A percentile compares a stretch with the other conserved stretches of the same genome.
phyloP scores from a whole-genome alignment of 2,329 filamentous ascomycete genomes.

The Juglanconis sp. region DNA sequence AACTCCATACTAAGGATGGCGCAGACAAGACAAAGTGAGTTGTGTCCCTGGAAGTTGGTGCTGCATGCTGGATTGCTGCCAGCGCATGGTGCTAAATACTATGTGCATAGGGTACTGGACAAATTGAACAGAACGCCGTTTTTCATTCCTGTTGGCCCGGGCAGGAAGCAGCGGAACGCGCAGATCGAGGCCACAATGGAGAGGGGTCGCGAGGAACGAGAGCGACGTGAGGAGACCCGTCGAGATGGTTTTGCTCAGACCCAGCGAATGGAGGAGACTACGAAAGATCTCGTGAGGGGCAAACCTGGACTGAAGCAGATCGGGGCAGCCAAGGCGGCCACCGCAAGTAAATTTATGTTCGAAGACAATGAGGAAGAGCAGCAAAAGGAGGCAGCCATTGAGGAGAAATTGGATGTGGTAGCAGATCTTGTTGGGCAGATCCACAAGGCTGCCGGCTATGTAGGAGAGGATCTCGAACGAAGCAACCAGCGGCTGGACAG shows the following conservation, averaged over 20 bases:
- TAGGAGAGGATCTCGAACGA: too few relatives aligned
- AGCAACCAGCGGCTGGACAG: constrained; percentile 49
- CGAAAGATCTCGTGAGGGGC: constrained; percentile 26
- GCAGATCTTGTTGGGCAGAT: constrained; percentile 47
- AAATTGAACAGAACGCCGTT: constrained; percentile 90
- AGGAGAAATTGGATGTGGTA: constrained; percentile 29
- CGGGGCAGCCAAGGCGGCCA: constrained; percentile 31
- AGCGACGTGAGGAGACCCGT: constrained; percentile 62
- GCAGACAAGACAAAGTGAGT: constrained; percentile 59
- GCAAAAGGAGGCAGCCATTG: constrained; percentile 34
- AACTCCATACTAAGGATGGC: constrained; percentile 71
- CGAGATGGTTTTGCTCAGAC: constrained; percentile 49
- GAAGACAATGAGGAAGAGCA: constrained; percentile 68
- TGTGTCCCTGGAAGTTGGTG: too few relatives aligned
- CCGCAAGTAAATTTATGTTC: constrained; percentile 71
- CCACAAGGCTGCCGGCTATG: too few relatives aligned
- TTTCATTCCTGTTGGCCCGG: constrained; percentile 72
- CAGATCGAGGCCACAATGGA: constrained; percentile 68
- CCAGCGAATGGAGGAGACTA: constrained; percentile 49
- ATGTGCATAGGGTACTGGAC: constrained; percentile 63
- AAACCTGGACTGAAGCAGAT: not conserved
- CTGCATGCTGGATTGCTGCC: too few relatives aligned
- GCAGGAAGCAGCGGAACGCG: constrained; percentile 58
- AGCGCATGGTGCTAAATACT: not conserved
- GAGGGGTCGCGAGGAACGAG: constrained; percentile 63